These are phyloP conservation scores for Alternaria solani DNA, from an alignment of 2,329 filamentous ascomycete species.

Conservation along the genomic window DNA sequence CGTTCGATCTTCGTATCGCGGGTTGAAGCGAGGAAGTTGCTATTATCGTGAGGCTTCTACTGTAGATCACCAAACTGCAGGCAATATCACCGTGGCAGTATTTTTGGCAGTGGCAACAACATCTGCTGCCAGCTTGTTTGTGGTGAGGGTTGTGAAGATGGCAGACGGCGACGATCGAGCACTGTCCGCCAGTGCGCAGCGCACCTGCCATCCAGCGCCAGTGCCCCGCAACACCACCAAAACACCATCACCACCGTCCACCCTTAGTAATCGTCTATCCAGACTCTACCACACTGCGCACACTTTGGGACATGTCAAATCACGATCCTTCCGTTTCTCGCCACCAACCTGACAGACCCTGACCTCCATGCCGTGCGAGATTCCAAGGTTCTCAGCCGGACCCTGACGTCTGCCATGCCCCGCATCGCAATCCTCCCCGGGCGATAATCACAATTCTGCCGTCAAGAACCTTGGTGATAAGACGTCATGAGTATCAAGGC, in stretches of 20 bases:
- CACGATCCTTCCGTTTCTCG: neutral
- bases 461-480: conserved; percentile 1
- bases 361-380: conserved; percentile 1
- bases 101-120: conserved; percentile 6
- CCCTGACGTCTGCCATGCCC: conserved; percentile 21
- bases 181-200: neutral
- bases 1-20: conserved; percentile 5
- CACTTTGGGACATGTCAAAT: neutral
- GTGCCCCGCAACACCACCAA: conserved; percentile 17
- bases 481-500: conserved; percentile 9
- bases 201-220: neutral
- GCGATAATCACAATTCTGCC: neutral
- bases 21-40: neutral
- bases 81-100: neutral
- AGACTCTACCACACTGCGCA: neutral
- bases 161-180: neutral
- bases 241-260: neutral
- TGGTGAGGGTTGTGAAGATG: neutral
- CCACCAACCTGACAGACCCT: neutral
- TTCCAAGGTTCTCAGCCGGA: conserved; percentile 5
- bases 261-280: neutral
- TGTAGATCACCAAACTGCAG: neutral
- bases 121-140: neutral
- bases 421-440: conserved; percentile 11
- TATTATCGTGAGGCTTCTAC: conserved; percentile 11